Base-by-base conservation (phyloP, 177 flowering plant genomes). In the Vitis hybrid region DNA sequence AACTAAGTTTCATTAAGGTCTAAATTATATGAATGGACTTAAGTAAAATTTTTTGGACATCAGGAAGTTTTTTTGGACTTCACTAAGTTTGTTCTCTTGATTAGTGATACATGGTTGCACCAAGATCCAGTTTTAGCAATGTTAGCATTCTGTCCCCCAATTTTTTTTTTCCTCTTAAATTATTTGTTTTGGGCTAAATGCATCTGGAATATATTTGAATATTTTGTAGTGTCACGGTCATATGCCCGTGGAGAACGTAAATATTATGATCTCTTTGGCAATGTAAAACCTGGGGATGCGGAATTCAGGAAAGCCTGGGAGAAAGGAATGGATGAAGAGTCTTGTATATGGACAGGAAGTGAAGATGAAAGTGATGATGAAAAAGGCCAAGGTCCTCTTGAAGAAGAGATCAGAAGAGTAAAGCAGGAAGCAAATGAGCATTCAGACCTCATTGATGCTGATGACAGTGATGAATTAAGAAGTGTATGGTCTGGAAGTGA, bases 401-500 rank as follows among this genome's bases (percentile, higher is more conserved):
- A 88, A 58, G 74, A 84, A 54, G 92, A 96, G 79, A 85, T 87
- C 3, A 82, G 78, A 77, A 92, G 83, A 75, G 82, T 78, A 11
- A 87, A 88, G 74, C 83, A 81, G 73, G 78, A 86, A 65, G 98
- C 95, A 1, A 86, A 90, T 74, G 89, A 89, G 68, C 85, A 81
- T 12, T 80, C 93, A 11, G 81, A 86, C 60, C 82, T 76, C n/a
- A 91, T 95, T 64, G 92, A 93, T 84, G 99, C 87, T 18, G 97
- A 90, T 78, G 99, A 92, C 55, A 93, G 97, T 72, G 99, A 91
- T 81, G 99, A 93, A 63, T 70, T 93, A 54, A 59, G 86, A 70
- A 87, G 99, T 70, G 89, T 96, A 2, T 93, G 97, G 95, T 92
- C 98, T 61, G 98, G 79, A 9, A 91, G 97, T 67, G 99, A 92